These are phyloP conservation scores for Penicillium sp. DNA, from an alignment of 2,329 filamentous ascomycete genomes.

Conservation along the genomic window DNA sequence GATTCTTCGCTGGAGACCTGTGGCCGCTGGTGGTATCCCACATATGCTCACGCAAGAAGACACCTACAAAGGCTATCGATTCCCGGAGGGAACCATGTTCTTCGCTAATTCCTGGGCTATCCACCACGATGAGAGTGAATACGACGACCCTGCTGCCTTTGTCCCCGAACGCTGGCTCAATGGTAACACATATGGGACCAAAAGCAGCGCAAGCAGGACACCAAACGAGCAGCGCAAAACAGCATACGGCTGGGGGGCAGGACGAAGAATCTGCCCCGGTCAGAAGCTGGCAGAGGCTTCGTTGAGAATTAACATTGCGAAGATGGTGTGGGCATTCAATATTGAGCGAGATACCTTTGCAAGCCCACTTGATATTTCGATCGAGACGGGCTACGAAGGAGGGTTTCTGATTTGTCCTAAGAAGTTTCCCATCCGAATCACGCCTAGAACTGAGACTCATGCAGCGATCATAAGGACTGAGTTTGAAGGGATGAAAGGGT, in stretches of 20 bases:
- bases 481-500: neutral
- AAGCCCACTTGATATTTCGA: neutral
- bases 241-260: constrained; percentile 1
- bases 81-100: constrained; percentile 27
- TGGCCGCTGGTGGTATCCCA: constrained; percentile 24
- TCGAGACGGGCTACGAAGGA: neutral
- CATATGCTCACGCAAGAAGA: constrained; percentile 27
- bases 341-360: neutral
- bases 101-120: constrained; percentile 25
- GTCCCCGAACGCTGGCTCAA: constrained; percentile 23
- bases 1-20: constrained; percentile 21
- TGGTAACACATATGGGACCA: neutral
- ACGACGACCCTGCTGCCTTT: constrained; percentile 16
- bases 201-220: neutral
- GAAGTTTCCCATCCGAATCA: neutral
- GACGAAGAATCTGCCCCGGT: constrained; percentile 1
- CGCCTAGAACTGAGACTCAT: neutral
- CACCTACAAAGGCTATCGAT: constrained; percentile 23
- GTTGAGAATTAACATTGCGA: neutral
- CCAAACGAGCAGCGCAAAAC: constrained; percentile 2
- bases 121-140: constrained; percentile 24
- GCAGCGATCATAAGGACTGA: neutral
- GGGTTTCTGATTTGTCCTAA: constrained; percentile 2
- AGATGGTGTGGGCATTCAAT: constrained; percentile 6
- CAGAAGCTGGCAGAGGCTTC: constrained; percentile 4